Evolutionary conservation across 345 rosid species (phyloP).

Genomic region (Hypericum androsaemum): DNA sequence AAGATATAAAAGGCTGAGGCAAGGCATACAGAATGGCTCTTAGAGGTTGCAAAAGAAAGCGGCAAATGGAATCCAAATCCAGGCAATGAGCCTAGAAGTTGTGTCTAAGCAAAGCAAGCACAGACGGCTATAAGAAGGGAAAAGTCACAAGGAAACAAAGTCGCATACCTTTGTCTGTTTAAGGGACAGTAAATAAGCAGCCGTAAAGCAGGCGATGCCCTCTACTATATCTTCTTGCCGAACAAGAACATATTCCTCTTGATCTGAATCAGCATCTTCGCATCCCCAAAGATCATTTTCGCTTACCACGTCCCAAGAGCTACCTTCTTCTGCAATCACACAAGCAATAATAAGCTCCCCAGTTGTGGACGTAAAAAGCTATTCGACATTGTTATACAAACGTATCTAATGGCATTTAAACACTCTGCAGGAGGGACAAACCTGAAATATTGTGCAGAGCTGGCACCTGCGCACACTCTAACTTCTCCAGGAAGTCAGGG

Average conservation of each 20-base stretch:
- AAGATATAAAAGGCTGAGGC: no score
- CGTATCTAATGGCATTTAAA: no score
- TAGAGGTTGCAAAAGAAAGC: no score
- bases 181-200: slow-evolving; percentile 75
- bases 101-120: no score
- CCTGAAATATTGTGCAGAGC: slow-evolving; percentile 36
- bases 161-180: slow-evolving; percentile 75
- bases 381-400: no score
- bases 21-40: no score
- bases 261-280: slow-evolving; percentile 31
- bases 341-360: slow-evolving; percentile 4
- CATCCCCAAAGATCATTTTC: slow-evolving; percentile 68
- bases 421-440: slow-evolving; percentile 15
- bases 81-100: no score
- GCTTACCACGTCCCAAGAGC: slow-evolving; percentile 76
- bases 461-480: slow-evolving; percentile 50
- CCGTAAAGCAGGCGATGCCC: slow-evolving; percentile 89
- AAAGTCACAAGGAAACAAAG: no score
- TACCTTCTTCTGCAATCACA: slow-evolving; percentile 50
- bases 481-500: slow-evolving; percentile 60
- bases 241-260: slow-evolving; percentile 79
- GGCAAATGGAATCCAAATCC: no score
- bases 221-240: slow-evolving; percentile 95
- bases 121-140: no score
- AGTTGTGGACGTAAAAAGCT: no score